These are phyloP conservation scores for Radiomyces spectabilis DNA, from an alignment of 192 early-diverging fungal genomes.

Conservation along the genomic window DNA sequence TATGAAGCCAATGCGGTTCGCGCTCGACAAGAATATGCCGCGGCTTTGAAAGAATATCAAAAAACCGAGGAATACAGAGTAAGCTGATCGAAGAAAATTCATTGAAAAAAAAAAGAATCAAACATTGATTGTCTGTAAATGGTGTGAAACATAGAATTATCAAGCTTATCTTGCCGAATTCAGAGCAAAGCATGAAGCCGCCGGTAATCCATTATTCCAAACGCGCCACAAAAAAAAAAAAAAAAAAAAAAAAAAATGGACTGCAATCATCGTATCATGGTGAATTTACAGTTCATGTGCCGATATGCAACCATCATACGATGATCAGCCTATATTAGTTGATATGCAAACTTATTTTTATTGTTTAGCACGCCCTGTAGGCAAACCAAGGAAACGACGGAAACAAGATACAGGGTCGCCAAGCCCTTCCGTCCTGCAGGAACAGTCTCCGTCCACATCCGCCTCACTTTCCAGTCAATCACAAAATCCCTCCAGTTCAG, in stretches of 20 bases:
- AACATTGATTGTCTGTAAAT: background rate
- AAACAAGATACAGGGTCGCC: background rate
- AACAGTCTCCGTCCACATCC: background rate
- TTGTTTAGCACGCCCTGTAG: constrained; percentile 12
- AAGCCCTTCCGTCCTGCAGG: background rate
- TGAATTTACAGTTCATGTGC: no score
- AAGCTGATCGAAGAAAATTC: background rate
- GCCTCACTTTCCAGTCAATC: background rate
- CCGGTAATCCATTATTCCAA: no score
- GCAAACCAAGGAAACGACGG: constrained; percentile 16
- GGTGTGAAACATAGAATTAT: no score
- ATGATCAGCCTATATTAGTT: no score
- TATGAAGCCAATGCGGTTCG: constrained; percentile 21
- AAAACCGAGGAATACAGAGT: constrained; percentile 28
- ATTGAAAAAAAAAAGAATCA: background rate
- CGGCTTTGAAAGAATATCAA: constrained; percentile 22
- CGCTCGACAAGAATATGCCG: constrained; percentile 25
- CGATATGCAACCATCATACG: no score
- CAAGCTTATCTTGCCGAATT: constrained; percentile 33
- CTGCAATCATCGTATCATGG: no score
- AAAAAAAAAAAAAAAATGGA: constrained; percentile 1
- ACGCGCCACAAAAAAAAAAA: background rate
- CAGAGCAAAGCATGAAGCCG: constrained; percentile 30
- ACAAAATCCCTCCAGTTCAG: background rate
- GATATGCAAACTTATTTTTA: background rate